Evolutionary conservation across 345 rosid species (phyloP).

Genomic region (Citrus medica): DNA sequence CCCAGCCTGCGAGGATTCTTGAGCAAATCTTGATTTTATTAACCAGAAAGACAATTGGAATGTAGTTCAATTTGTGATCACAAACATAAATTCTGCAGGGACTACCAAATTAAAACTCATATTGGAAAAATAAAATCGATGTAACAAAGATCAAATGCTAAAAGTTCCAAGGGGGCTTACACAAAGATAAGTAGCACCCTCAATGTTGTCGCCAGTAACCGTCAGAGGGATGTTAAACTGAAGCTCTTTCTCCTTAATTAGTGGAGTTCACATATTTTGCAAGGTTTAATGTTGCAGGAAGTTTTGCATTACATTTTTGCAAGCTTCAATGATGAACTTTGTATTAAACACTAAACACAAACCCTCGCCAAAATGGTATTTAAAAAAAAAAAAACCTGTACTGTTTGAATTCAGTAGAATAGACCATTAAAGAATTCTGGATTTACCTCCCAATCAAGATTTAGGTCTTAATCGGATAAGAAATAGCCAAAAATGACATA

Average conservation of each 20-base stretch:
- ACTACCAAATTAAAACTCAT: not conserved
- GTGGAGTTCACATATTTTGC: slow-evolving; percentile 55
- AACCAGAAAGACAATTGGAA: slow-evolving; percentile 48
- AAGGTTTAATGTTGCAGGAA: slow-evolving; percentile 44
- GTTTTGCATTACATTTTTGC: not conserved
- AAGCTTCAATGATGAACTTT: not conserved
- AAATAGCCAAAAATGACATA: not conserved
- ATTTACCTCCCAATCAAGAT: not conserved
- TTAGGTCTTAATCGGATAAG: not conserved
- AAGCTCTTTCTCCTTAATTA: slow-evolving; percentile 49
- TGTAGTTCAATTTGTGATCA: not conserved
- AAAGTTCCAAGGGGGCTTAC: slow-evolving; percentile 8
- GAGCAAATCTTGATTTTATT: slow-evolving; percentile 18
- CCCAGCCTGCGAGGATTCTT: slow-evolving; percentile 23
- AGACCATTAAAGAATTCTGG: no score
- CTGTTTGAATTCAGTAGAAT: no score
- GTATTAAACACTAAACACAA: no score
- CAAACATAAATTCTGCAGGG: not conserved
- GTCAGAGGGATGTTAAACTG: slow-evolving; percentile 57
- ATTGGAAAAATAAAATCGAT: not conserved
- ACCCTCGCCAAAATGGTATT: not conserved
- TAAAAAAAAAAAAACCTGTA: no score
- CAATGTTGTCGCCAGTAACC: slow-evolving; percentile 23
- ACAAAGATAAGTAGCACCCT: slow-evolving; percentile 24
- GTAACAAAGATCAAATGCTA: not conserved